phyloP scores from a whole-genome alignment of 768 basidiomycete genomes.

The Tricholoma flavovirens region DNA sequence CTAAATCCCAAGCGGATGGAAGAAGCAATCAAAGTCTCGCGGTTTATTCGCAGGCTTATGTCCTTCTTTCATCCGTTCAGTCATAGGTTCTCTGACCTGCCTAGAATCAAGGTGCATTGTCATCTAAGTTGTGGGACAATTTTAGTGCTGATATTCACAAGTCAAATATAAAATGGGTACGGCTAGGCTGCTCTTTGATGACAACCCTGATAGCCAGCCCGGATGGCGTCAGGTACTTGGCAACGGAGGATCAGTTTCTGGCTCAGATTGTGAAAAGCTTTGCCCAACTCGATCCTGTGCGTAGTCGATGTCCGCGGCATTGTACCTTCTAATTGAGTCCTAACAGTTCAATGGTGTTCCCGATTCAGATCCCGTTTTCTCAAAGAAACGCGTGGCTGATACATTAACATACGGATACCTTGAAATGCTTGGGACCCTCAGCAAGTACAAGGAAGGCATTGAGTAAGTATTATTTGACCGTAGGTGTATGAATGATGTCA shows the following conservation, averaged over 20 bases:
- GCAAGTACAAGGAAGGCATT: constrained; percentile 83
- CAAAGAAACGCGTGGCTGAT: constrained; percentile 72
- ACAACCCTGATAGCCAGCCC: constrained; percentile 76
- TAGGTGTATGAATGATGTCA: neutral
- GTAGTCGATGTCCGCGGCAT: constrained; percentile 14
- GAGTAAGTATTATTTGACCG: constrained; percentile 48
- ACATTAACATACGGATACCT: constrained; percentile 90
- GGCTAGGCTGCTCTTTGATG: constrained; percentile 75
- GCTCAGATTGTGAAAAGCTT: constrained; percentile 82
- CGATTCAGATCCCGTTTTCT: constrained; percentile 77
- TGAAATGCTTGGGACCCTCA: constrained; percentile 90
- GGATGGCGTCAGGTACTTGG: constrained; percentile 80
- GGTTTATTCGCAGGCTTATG: constrained; percentile 87
- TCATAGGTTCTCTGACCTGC: constrained; percentile 82
- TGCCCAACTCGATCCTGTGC: constrained; percentile 86
- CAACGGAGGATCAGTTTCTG: constrained; percentile 79
- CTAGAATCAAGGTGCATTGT: constrained; percentile 52
- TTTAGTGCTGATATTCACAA: constrained; percentile 22
- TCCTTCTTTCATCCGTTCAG: constrained; percentile 90
- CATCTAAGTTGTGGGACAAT: neutral
- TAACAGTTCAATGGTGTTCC: constrained; percentile 65
- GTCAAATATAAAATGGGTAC: constrained; percentile 81
- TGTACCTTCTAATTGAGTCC: neutral
- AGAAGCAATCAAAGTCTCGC: constrained; percentile 86
- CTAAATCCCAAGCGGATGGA: constrained; percentile 89